Base-by-base conservation (phyloP, 805 yeast species). In the Alloascoidea hylecoeti region DNA sequence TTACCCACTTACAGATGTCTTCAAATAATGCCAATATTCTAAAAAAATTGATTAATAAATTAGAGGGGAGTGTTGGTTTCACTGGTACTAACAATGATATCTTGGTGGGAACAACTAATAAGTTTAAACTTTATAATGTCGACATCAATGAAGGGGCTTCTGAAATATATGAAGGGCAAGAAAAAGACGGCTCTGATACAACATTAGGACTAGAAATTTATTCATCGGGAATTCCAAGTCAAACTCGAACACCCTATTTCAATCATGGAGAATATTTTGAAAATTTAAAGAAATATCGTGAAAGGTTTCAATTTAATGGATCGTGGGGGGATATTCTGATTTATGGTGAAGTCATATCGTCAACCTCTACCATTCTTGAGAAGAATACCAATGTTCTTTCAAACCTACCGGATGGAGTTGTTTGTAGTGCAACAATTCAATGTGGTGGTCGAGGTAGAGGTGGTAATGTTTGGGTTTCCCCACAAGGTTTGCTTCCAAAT, bases 361-460 rank as follows among this genome's bases (percentile, higher is more conserved):
- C 97, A 0, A 89, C 98, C 0, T 77, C 73, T 39, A 70, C 82
- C 0, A 58, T 89, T 51, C 61, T 92, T 46, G 95, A 89, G 50
- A 65, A 70, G 34, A 92, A 92, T 55, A 67, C 73, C 36, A 51
- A 62, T 9, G 51, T 84, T 28, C 55, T 89, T 39, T 57, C 65
- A 4, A 49, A 60, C 27, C 53, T 82, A 17, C 95, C 95, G 1
- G 65, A 75, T 17, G 95, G 95, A 0, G 47, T 60, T 15, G 68
- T 76, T 6, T 63, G 78, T 6, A 66, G 76, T 3, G 96, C 94
- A 0, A 77, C 88, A 1, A 72, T 80, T 2, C 99, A 92, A 55
- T 78, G 84, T 1, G 70, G 85, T 0, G 99, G 98, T 1, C 66
- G 89, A 36, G 99, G 99, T 2, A 72, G 99, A 41, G 94, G 96